These are phyloP conservation scores for Conticribra guillardii DNA, from an alignment of 108 stramenopile species.

Conservation along the genomic window DNA sequence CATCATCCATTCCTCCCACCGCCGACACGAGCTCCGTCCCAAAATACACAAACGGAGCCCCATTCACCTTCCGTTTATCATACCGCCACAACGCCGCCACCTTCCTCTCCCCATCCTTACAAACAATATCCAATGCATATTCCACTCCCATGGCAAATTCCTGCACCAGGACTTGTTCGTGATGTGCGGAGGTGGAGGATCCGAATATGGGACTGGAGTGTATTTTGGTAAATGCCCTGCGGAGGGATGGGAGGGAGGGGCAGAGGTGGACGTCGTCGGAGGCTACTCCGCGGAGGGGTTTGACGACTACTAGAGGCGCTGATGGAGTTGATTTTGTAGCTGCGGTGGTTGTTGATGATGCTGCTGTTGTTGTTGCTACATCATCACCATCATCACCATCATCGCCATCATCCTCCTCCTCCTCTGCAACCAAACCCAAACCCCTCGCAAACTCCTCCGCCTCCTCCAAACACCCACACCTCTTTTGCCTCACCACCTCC, in stretches of 20 bases:
- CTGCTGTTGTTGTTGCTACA: too few species aligned
- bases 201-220: conserved; percentile 80
- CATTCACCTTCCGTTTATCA: conserved; percentile 92
- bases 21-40: conserved; percentile 77
- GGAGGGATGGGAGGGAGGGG: conserved; percentile 57
- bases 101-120: conserved; percentile 88
- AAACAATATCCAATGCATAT: conserved; percentile 93
- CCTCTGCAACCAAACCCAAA: conserved; percentile 40
- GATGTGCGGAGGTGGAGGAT: conserved; percentile 66
- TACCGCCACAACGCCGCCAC: conserved; percentile 96
- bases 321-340: too few species aligned
- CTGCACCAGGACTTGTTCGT: conserved; percentile 81
- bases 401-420: not conserved
- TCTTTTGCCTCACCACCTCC: conserved; percentile 79
- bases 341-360: too few species aligned
- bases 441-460: conserved; percentile 71
- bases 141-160: conserved; percentile 85
- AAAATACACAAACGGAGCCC: conserved; percentile 85
- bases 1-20: too few species aligned
- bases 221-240: conserved; percentile 77
- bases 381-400: too few species aligned
- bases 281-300: conserved; percentile 88
- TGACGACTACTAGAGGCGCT: conserved; percentile 68
- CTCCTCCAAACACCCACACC: conserved; percentile 68
- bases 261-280: conserved; percentile 94